These are phyloP conservation scores for Ceratocystis variospora DNA, from an alignment of 2,329 filamentous ascomycete genomes.

Conservation along the genomic window DNA sequence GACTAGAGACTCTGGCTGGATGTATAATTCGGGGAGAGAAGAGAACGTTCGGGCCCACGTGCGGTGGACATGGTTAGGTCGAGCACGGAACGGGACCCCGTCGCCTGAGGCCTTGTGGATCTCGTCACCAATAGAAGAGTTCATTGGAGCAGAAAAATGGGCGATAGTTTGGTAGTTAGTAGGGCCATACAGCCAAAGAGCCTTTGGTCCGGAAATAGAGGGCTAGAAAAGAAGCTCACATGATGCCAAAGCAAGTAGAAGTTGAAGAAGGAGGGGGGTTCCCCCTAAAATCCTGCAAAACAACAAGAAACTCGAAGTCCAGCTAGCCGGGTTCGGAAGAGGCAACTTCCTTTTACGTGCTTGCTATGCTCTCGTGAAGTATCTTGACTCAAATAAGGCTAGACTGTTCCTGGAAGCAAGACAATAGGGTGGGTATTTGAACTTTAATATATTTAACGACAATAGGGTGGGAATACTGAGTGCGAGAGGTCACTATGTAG, in stretches of 20 bases:
- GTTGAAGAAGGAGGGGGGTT: background rate
- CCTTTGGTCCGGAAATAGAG: background rate
- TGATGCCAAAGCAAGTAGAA: background rate
- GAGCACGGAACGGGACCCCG: constrained; percentile 59
- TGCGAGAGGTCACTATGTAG: too few relatives aligned
- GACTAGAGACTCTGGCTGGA: constrained; percentile 62
- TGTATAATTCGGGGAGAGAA: constrained; percentile 77
- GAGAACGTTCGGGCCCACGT: constrained; percentile 94
- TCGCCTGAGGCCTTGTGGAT: constrained; percentile 18
- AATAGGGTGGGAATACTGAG: too few relatives aligned
- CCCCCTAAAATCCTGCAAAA: background rate
- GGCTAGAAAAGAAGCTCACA: background rate
- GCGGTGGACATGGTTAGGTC: constrained; percentile 58
- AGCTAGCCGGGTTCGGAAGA: background rate
- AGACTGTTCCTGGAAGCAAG: background rate
- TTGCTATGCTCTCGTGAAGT: background rate
- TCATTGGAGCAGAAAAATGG: background rate
- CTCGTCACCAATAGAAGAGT: constrained; percentile 13
- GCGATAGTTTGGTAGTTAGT: background rate
- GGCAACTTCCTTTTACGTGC: background rate
- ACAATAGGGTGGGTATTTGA: too few relatives aligned
- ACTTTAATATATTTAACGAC: too few relatives aligned
- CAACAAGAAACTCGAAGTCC: background rate
- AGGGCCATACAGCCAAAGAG: background rate
- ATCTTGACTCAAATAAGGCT: background rate